Percentiles rank a stretch among this genome's conserved stretches.
Conservation (phyloP, 495 filamentous ascomycete species). For the Hypoxylon perforatum region DNA sequence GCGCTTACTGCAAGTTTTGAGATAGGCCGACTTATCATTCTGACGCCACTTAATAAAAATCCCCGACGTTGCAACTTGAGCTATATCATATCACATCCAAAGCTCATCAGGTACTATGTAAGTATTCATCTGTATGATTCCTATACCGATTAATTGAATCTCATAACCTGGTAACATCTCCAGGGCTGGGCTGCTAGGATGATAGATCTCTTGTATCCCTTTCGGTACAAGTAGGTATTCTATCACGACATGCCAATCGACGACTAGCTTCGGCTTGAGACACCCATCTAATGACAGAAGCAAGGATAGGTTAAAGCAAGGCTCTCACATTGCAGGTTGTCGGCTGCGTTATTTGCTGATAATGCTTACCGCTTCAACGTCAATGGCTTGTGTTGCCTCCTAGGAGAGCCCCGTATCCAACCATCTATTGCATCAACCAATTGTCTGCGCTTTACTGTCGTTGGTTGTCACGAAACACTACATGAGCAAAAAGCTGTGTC, state of each 20-base stretch:
- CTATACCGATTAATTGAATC: background rate
- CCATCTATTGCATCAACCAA: slow-evolving; percentile 24
- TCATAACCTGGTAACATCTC: too few species aligned
- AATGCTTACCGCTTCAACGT: slow-evolving; percentile 30
- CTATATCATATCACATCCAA: background rate
- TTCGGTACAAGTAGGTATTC: background rate
- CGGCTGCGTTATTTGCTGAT: slow-evolving; percentile 21
- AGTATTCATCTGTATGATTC: background rate
- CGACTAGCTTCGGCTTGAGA: background rate
- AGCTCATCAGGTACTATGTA: background rate
- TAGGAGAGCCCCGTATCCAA: slow-evolving; percentile 23
- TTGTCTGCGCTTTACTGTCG: slow-evolving; percentile 17
- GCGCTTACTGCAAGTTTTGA: slow-evolving; percentile 27
- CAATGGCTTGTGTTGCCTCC: slow-evolving; percentile 28
- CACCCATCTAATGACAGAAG: background rate
- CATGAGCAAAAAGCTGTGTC: slow-evolving; percentile 36
- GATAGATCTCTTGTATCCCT: background rate
- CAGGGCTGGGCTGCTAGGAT: too few species aligned
- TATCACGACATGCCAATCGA: background rate
- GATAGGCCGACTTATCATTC: slow-evolving; percentile 6
- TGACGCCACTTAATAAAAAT: background rate
- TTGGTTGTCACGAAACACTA: slow-evolving; percentile 33
- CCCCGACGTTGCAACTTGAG: background rate
- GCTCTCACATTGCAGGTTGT: slow-evolving; percentile 1
- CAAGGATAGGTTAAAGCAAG: background rate